These are phyloP conservation scores for Letharia lupina DNA, from an alignment of 495 filamentous ascomycete genomes.

Conservation along the genomic window DNA sequence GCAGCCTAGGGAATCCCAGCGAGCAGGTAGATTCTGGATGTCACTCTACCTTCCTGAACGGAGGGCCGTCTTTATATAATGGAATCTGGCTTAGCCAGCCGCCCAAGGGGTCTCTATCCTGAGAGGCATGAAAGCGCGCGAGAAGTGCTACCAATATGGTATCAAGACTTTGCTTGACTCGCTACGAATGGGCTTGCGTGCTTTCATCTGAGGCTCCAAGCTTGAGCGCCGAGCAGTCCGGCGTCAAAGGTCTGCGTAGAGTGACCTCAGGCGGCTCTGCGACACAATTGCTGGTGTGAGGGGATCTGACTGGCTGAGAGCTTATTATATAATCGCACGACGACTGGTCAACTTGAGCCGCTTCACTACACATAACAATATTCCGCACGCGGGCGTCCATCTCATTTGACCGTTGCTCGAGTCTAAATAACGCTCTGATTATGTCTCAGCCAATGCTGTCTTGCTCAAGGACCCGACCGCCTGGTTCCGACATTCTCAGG, in stretches of 20 bases:
- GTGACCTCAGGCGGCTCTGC: slow-evolving; percentile 21
- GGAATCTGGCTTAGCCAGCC: slow-evolving; percentile 9
- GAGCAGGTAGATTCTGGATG: slow-evolving; percentile 11
- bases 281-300: neutral
- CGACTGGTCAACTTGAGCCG: slow-evolving; percentile 6
- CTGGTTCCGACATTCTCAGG: neutral
- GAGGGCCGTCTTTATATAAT: slow-evolving; percentile 13
- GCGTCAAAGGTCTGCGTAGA: slow-evolving; percentile 21
- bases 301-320: slow-evolving; percentile 13
- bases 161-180: slow-evolving; percentile 4
- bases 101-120: slow-evolving; percentile 6
- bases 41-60: slow-evolving; percentile 8
- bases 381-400: neutral
- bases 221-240: neutral
- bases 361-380: slow-evolving; percentile 1
- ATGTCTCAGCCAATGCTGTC: neutral
- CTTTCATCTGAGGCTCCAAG: slow-evolving; percentile 9
- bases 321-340: slow-evolving; percentile 12
- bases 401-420: slow-evolving; percentile 10
- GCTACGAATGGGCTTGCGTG: slow-evolving; percentile 10
- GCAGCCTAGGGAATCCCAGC: slow-evolving; percentile 5
- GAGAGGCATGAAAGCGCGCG: slow-evolving; percentile 17
- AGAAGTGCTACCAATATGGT: slow-evolving; percentile 8
- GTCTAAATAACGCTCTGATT: slow-evolving; percentile 2
- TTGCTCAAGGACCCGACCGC: neutral